A percentile compares a stretch with the other conserved stretches of the same genome.
phyloP scores from a whole-genome alignment of 495 filamentous ascomycete genomes.

The Pyrenopolyporus hunteri region DNA sequence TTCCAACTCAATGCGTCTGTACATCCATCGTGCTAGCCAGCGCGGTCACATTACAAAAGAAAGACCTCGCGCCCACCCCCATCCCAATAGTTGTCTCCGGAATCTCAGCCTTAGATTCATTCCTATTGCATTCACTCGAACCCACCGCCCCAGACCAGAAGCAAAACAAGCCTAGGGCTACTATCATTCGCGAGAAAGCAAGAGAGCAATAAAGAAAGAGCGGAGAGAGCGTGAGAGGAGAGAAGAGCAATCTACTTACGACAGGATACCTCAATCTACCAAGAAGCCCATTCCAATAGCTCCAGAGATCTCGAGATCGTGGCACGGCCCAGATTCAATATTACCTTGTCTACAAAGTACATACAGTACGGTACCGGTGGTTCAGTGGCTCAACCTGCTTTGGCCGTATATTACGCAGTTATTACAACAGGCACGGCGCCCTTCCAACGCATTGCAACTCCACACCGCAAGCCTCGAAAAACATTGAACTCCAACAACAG shows the following conservation, averaged over 20 bases:
- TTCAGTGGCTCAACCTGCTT: constrained; percentile 12
- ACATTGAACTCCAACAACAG: constrained; percentile 19
- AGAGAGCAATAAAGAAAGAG: too few relatives aligned
- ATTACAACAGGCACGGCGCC: constrained; percentile 31
- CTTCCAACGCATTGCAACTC: constrained; percentile 34
- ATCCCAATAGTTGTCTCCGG: constrained; percentile 14
- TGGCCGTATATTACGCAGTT: constrained; percentile 26
- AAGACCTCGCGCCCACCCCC: constrained; percentile 25
- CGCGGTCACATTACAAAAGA: constrained; percentile 42
- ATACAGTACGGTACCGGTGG: too few relatives aligned
- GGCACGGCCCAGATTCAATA: constrained; percentile 35
- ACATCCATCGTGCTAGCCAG: constrained; percentile 25
- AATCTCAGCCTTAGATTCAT: constrained; percentile 3
- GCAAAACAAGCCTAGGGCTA: too few relatives aligned
- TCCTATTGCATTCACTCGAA: not conserved
- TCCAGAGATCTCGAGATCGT: constrained; percentile 26
- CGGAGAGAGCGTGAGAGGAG: too few relatives aligned
- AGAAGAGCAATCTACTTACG: constrained; percentile 6
- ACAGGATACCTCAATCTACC: not conserved
- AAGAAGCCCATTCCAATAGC: constrained; percentile 30
- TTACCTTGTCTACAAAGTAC: not conserved
- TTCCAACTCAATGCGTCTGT: constrained; percentile 29
- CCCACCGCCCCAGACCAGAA: too few relatives aligned
- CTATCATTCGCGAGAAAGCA: too few relatives aligned
- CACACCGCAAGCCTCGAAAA: constrained; percentile 37